phyloP scores from a whole-genome alignment of 1,284 basidiomycete species.

The Sphagnurus paluster region DNA sequence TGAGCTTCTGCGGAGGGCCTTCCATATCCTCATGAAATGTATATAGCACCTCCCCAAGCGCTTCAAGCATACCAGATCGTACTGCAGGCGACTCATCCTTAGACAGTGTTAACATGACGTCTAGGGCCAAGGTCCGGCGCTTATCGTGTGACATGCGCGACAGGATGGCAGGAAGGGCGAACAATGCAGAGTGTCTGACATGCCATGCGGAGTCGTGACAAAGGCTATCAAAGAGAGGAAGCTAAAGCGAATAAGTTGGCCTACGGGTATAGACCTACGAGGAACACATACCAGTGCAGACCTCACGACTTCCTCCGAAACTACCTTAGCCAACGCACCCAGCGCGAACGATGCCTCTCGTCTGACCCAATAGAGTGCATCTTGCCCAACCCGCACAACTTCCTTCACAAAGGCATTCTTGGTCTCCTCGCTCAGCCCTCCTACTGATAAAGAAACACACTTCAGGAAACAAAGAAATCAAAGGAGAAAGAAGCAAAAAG shows the following conservation, averaged over 20 bases:
- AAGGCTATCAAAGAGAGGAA: conserved; percentile 78
- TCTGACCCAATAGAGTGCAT: conserved; percentile 83
- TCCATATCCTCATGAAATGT: conserved; percentile 73
- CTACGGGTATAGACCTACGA: conserved; percentile 2
- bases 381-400: conserved; percentile 76
- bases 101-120: conserved; percentile 64
- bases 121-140: conserved; percentile 64
- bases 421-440: conserved; percentile 61
- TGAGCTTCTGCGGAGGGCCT: conserved; percentile 79
- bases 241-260: conserved; percentile 39
- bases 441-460: conserved; percentile 33
- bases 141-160: conserved; percentile 57
- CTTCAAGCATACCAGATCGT: conserved; percentile 82
- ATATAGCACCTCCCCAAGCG: conserved; percentile 90
- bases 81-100: conserved; percentile 71
- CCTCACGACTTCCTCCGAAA: conserved; percentile 69
- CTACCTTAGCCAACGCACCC: conserved; percentile 84
- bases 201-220: conserved; percentile 77
- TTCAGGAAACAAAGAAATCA: conserved; percentile 5
- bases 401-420: conserved; percentile 77
- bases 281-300: conserved; percentile 58
- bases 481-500: conserved; percentile 24
- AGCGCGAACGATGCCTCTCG: conserved; percentile 90
- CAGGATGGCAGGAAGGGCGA: conserved; percentile 82
- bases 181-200: conserved; percentile 88